A percentile compares a stretch with the other conserved stretches of the same genome.
These are phyloP conservation scores for Kingdonia uniflora DNA, from an alignment of 164 flowering plant species.

Conservation along the genomic window DNA sequence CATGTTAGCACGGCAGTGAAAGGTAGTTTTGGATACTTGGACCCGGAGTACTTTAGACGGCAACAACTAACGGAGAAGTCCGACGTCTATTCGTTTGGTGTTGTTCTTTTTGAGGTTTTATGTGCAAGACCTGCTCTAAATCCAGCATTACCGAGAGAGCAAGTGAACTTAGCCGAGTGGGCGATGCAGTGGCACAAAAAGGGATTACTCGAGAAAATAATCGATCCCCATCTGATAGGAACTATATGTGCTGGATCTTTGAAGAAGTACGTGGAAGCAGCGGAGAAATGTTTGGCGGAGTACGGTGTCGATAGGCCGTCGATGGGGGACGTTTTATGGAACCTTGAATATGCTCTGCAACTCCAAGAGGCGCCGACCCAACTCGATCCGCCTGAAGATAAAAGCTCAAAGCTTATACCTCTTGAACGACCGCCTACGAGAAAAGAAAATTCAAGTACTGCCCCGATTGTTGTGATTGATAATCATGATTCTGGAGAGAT, in stretches of 20 bases:
- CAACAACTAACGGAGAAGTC: conserved; percentile 86
- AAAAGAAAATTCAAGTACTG: not conserved
- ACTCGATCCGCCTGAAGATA: conserved; percentile 23
- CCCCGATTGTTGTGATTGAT: conserved; percentile 1
- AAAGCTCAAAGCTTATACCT: conserved; percentile 18
- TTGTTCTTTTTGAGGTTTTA: conserved; percentile 72
- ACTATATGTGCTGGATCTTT: conserved; percentile 35
- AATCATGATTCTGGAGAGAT: conserved; percentile 24
- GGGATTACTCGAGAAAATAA: conserved; percentile 44
- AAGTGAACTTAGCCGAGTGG: conserved; percentile 89
- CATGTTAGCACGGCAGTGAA: conserved; percentile 94
- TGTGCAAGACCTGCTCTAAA: conserved; percentile 72
- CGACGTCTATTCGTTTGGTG: conserved; percentile 91
- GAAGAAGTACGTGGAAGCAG: conserved; percentile 68
- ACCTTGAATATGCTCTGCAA: conserved; percentile 76
- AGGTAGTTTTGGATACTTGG: conserved; percentile 91
- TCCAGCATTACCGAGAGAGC: conserved; percentile 70
- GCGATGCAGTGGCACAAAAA: conserved; percentile 61
- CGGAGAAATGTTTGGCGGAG: conserved; percentile 79
- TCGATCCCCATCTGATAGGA: conserved; percentile 44
- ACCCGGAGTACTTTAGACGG: conserved; percentile 79
- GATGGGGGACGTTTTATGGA: conserved; percentile 94
- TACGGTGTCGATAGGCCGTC: conserved; percentile 81
- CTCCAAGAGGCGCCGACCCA: conserved; percentile 53
- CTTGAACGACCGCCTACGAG: conserved; percentile 13